Evolutionary conservation across 2,329 filamentous ascomycete genomes (phyloP).

Genomic region (Exophiala phaeomuriformis): DNA sequence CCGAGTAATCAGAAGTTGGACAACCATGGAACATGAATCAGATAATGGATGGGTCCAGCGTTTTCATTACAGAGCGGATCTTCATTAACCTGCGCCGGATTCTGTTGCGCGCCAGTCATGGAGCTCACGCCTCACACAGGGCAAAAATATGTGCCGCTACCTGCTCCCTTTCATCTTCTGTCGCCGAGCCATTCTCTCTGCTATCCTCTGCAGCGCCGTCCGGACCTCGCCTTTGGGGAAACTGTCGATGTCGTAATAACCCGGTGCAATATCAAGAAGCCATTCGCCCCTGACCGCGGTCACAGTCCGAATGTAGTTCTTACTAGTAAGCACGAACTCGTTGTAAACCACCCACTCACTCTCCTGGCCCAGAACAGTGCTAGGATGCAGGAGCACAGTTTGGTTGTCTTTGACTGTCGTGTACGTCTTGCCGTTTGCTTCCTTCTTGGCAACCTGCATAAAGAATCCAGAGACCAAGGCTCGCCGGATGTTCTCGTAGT

Average conservation of each 20-base stretch:
- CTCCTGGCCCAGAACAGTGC: constrained; percentile 78
- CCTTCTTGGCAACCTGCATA: constrained; percentile 98
- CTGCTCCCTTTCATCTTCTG: constrained; percentile 38
- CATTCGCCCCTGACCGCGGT: constrained; percentile 90
- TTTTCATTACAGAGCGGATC: too few species aligned
- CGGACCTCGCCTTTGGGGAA: constrained; percentile 85
- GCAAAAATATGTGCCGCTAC: neutral
- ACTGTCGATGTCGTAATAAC: constrained; percentile 77
- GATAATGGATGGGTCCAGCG: too few species aligned
- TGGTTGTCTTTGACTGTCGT: constrained; percentile 96
- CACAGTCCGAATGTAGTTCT: constrained; percentile 95
- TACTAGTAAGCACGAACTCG: constrained; percentile 94
- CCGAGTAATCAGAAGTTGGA: too few species aligned
- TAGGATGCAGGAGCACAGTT: constrained; percentile 84
- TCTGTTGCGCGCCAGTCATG: neutral
- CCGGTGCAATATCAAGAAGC: constrained; percentile 88
- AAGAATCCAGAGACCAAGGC: constrained; percentile 94
- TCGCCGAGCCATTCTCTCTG: constrained; percentile 50
- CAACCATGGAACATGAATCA: too few species aligned
- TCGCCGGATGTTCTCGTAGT: constrained; percentile 94
- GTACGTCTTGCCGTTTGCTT: constrained; percentile 81
- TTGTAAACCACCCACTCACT: constrained; percentile 98
- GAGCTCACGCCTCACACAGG: neutral
- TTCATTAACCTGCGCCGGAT: too few species aligned
- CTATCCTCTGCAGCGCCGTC: constrained; percentile 51